phyloP scores from a whole-genome alignment of 2,329 filamentous ascomycete species.

The Trichoderma semiorbis region DNA sequence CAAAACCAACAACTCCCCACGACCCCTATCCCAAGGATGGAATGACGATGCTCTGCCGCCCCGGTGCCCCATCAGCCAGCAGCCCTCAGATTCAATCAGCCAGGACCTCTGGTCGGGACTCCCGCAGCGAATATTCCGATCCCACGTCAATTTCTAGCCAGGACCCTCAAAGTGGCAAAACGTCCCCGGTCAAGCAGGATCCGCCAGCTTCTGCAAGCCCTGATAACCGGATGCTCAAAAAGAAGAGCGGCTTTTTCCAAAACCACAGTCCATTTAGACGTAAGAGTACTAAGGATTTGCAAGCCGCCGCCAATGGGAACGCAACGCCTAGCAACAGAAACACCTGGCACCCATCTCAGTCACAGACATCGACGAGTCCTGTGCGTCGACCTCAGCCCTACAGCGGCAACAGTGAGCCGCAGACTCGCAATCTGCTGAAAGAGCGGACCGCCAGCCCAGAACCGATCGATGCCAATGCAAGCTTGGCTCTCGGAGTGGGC shows the following conservation, averaged over 20 bases:
- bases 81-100: conserved; percentile 49
- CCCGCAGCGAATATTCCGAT: conserved; percentile 85
- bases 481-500: conserved; percentile 88
- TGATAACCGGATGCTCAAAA: conserved; percentile 65
- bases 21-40: conserved; percentile 93
- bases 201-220: conserved; percentile 47
- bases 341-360: conserved; percentile 53
- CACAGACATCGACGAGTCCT: conserved; percentile 29
- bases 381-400: conserved; percentile 39
- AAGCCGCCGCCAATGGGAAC: conserved; percentile 27
- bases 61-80: conserved; percentile 59
- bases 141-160: conserved; percentile 85
- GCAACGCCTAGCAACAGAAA: conserved; percentile 44
- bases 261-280: conserved; percentile 88
- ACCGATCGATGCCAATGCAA: conserved; percentile 86
- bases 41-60: conserved; percentile 95
- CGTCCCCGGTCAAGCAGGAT: conserved; percentile 69
- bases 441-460: conserved; percentile 66
- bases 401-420: conserved; percentile 32
- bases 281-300: conserved; percentile 77
- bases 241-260: conserved; percentile 85
- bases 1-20: conserved; percentile 71
- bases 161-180: conserved; percentile 70
- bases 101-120: conserved; percentile 80
- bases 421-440: conserved; percentile 35